Evolutionary conservation across 1,284 basidiomycete species (phyloP).

Genomic region (Marasmius sp.): DNA sequence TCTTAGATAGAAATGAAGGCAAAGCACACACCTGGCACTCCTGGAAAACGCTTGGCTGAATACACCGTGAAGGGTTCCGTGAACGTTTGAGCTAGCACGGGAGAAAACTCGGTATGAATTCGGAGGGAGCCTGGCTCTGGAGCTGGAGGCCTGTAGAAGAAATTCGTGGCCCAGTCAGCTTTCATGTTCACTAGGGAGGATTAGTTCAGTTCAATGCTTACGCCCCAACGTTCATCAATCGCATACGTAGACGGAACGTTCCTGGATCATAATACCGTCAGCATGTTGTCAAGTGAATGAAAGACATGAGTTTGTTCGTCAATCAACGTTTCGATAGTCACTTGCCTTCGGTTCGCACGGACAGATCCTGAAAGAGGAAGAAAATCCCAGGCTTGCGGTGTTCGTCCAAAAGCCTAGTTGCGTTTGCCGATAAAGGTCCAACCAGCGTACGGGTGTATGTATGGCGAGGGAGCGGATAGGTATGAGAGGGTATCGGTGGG

Average conservation of each 20-base stretch:
- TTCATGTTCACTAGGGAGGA: conserved; percentile 11
- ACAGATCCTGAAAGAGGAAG: conserved; percentile 87
- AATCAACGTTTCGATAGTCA: conserved; percentile 5
- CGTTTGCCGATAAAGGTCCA: conserved; percentile 83
- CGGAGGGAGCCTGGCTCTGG: conserved; percentile 66
- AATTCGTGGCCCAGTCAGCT: too few species aligned
- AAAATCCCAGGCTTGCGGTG: conserved; percentile 83
- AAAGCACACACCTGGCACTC: conserved; percentile 71
- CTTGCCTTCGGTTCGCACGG: conserved; percentile 76
- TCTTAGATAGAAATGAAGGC: neutral
- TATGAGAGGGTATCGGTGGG: conserved; percentile 31
- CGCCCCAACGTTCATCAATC: conserved; percentile 85
- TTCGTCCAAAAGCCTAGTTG: conserved; percentile 79
- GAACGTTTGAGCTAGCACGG: conserved; percentile 81
- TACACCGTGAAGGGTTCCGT: conserved; percentile 89
- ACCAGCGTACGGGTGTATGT: conserved; percentile 86
- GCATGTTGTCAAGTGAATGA: conserved; percentile 5
- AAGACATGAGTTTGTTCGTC: conserved; percentile 3
- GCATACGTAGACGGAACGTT: conserved; percentile 74
- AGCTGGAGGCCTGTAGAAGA: conserved; percentile 56
- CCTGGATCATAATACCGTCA: conserved; percentile 34
- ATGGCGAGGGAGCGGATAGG: conserved; percentile 45
- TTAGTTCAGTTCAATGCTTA: conserved; percentile 41
- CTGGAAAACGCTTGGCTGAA: conserved; percentile 91
- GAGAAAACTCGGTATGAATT: conserved; percentile 64